These are phyloP conservation scores for Scleromitrula shiraiana DNA, from an alignment of 2,329 filamentous ascomycete species.

Conservation along the genomic window DNA sequence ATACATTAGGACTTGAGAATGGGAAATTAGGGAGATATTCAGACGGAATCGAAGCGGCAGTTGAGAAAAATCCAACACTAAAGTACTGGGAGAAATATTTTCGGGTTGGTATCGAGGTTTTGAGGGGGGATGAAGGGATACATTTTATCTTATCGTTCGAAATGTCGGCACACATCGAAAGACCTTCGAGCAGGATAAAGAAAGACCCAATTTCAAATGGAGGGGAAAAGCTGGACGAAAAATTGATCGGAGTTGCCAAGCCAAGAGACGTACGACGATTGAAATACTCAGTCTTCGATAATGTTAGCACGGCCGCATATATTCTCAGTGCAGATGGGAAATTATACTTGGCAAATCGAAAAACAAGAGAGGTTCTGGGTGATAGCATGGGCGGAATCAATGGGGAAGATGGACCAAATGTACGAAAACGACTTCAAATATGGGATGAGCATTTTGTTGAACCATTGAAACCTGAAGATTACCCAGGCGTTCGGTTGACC, in stretches of 20 bases:
- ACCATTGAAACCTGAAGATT: constrained; percentile 10
- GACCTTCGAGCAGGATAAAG: neutral
- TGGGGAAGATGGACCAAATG: constrained; percentile 10
- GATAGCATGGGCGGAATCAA: constrained; percentile 15
- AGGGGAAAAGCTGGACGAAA: neutral
- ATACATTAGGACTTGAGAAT: neutral
- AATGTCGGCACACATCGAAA: neutral
- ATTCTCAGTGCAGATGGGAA: constrained; percentile 18
- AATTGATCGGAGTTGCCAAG: neutral
- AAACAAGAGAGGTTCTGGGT: constrained; percentile 12
- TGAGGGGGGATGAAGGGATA: constrained; percentile 9
- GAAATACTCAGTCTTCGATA: constrained; percentile 19
- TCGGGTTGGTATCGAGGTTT: constrained; percentile 10
- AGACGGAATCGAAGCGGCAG: constrained; percentile 10
- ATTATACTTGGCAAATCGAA: constrained; percentile 17
- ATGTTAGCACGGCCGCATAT: constrained; percentile 11
- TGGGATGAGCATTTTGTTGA: constrained; percentile 17
- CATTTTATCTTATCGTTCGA: constrained; percentile 16
- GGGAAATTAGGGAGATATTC: neutral
- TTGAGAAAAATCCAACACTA: neutral
- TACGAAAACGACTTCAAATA: constrained; percentile 12
- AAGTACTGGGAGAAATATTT: constrained; percentile 7
- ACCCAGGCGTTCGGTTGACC: constrained; percentile 13
- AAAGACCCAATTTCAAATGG: neutral
- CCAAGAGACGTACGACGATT: constrained; percentile 10